Evolutionary conservation across 257 asterid genomes (phyloP), one percentile per base, ranked within the genome.

Genomic region (Eucommia ulmoides): DNA sequence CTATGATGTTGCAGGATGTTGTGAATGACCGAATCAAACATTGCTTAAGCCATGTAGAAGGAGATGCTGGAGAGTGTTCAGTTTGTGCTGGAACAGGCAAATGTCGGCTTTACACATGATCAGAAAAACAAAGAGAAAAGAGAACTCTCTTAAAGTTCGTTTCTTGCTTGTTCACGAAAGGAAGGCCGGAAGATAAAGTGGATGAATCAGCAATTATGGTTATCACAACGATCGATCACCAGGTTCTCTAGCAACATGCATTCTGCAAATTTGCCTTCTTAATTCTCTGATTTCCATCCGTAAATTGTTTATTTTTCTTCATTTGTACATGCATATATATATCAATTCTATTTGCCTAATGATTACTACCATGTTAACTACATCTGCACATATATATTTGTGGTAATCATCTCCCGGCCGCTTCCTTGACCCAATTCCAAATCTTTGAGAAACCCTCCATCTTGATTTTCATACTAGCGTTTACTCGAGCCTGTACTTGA

Each of bases 41-140:
- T 57, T 91, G 99, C 74, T 71, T 91, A 74, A 81, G 84, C 67
- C 99, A 77, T 44, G 82, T 78, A 35, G 81, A 82, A 22, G 96
- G 99, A 11, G 74, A 83, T 44, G 82, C 61, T 61, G 88, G 81
- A 16, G 96, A 91, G 66, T 91, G 96, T 71, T 79, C 93, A 2
- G 84, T 83, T 29, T 91, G 99, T 70, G 81, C 79, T 19, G 95
- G 95, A 63, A 86, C 99, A 8, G 89, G 95, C 52, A 86, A 83
- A 62, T 91, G 99, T 50, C 74, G 17, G 48, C 72, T 80, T 44
- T 73, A 78, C 65, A 56, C 65, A 58, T 67, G 61, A 63, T 7
- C 20, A 16, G 7, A 42, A 42, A 6, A 8, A 16, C 3, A 15
- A 42, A 1, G 3, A 18, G 20, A 16, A 42, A 29, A 29, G 38